Base-by-base conservation (phyloP, 441 rosid genomes). In the Corymbia calophylla region DNA sequence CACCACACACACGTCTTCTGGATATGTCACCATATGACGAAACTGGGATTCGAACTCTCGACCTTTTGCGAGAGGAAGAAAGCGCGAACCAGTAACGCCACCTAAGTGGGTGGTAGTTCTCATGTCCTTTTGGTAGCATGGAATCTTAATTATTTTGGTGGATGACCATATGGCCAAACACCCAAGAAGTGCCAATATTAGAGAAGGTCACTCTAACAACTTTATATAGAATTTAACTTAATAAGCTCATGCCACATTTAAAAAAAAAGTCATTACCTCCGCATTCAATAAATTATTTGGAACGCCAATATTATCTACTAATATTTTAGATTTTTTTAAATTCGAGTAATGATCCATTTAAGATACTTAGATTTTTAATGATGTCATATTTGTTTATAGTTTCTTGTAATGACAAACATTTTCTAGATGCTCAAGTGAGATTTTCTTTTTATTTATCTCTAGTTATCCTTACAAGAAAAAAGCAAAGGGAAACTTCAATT, bases 251-350 rank as follows among this genome's bases (percentile, higher is more conserved):
- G 84, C 18, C 84, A 23, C 10, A 25, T 77, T 0, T 39, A 64
- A n/a, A 39, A 44, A 7, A 77, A 44, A 21, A 23, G 18, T 2
- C 17, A 44, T 44, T 23, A 77, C 17, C n/a, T 44, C 0, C 11
- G 3, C 51, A 12, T 25, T 44, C 18, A 11, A 21, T 39, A 73
- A 39, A 21, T 73, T 21, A 39, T 73, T 73, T 1, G 3, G 3
- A 39, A 23, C 19, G 2, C 14, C 6, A 6, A 2, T 44, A 23
- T 44, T 3, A 0, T 23, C 3, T 23, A 0, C 3, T 0, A 6
- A 39, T 77, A 1, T 3, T 77, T 77, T 77, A 77, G n/a, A 23
- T 12, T 39, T 21, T 44, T 21, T 77, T 12, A 10, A 77, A 77
- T 6, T 4, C 9, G 0, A 70, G 12, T 5, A 5, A 77, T 23